Evolutionary conservation across 2,329 filamentous ascomycete genomes (phyloP).

Genomic region (Aspergillus fijiensis): DNA sequence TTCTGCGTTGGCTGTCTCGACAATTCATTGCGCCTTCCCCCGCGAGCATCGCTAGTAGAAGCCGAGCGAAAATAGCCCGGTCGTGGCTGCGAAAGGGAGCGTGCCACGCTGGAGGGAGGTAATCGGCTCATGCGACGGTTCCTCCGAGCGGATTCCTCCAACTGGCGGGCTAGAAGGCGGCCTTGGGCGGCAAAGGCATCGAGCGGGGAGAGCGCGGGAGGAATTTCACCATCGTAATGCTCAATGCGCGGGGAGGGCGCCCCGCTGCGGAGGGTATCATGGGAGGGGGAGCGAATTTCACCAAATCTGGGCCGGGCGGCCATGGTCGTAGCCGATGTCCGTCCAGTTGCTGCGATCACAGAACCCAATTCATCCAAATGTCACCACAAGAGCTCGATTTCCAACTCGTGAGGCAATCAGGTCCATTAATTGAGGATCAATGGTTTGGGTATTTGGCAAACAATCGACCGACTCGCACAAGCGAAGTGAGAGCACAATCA

Average conservation of each 20-base stretch:
- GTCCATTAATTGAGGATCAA: constrained; percentile 15
- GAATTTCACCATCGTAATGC: constrained; percentile 72
- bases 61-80: constrained; percentile 79
- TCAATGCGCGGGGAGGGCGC: constrained; percentile 68
- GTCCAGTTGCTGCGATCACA: constrained; percentile 10
- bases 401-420: constrained; percentile 5
- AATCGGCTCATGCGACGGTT: constrained; percentile 81
- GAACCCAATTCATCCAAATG: constrained; percentile 1
- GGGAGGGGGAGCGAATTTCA: constrained; percentile 60
- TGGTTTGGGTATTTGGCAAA: constrained; percentile 1
- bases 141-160: constrained; percentile 73
- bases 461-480: background rate
- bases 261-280: constrained; percentile 55
- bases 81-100: constrained; percentile 74
- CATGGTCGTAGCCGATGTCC: constrained; percentile 42
- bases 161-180: constrained; percentile 78
- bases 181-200: constrained; percentile 95
- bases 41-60: constrained; percentile 56
- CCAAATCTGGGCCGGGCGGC: constrained; percentile 58
- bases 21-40: constrained; percentile 21
- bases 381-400: constrained; percentile 1
- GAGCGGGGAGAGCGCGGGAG: constrained; percentile 87
- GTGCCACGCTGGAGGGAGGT: constrained; percentile 77
- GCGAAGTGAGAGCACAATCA: background rate
- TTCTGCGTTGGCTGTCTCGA: constrained; percentile 43